These are phyloP conservation scores for Sclerotinia borealis DNA, from an alignment of 2,329 filamentous ascomycete species.

Conservation along the genomic window DNA sequence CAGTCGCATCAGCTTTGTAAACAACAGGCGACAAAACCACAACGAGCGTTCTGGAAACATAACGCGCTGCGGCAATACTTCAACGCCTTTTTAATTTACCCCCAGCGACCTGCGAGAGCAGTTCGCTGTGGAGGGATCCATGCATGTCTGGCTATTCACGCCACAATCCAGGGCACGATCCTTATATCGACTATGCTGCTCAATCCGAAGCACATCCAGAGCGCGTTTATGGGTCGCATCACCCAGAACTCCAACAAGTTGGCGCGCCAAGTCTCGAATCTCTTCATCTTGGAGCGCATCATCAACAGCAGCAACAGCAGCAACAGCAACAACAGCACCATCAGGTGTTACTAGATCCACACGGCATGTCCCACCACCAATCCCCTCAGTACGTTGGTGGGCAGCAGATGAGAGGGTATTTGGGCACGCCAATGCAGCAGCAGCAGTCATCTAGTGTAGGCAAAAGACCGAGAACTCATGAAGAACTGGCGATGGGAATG, in stretches of 20 bases:
- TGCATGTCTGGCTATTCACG: slow-evolving; percentile 59
- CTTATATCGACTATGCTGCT: slow-evolving; percentile 69
- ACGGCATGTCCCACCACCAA: slow-evolving; percentile 47
- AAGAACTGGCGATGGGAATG: slow-evolving; percentile 48
- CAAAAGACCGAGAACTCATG: slow-evolving; percentile 46
- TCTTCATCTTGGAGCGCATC: slow-evolving; percentile 40
- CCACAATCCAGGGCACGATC: slow-evolving; percentile 45
- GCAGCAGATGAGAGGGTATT: slow-evolving; percentile 45
- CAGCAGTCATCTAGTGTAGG: slow-evolving; percentile 30
- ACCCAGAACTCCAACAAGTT: slow-evolving; percentile 29
- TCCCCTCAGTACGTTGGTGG: slow-evolving; percentile 42
- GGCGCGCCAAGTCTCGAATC: slow-evolving; percentile 29
- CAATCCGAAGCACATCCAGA: slow-evolving; percentile 58
- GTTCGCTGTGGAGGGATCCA: slow-evolving; percentile 71
- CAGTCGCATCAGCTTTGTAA: slow-evolving; percentile 26
- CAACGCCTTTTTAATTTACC: slow-evolving; percentile 39
- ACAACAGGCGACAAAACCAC: slow-evolving; percentile 27
- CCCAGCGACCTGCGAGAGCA: slow-evolving; percentile 67
- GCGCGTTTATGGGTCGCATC: slow-evolving; percentile 54
- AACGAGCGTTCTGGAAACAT: slow-evolving; percentile 27
- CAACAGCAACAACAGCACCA: slow-evolving; percentile 47
- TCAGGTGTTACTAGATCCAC: slow-evolving; percentile 51
- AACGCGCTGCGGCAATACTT: slow-evolving; percentile 30
- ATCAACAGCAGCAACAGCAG: slow-evolving; percentile 41
- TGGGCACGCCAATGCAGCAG: slow-evolving; percentile 31